Base-by-base conservation (phyloP, 2,329 filamentous ascomycete genomes). In the Neonectria magnoliae region DNA sequence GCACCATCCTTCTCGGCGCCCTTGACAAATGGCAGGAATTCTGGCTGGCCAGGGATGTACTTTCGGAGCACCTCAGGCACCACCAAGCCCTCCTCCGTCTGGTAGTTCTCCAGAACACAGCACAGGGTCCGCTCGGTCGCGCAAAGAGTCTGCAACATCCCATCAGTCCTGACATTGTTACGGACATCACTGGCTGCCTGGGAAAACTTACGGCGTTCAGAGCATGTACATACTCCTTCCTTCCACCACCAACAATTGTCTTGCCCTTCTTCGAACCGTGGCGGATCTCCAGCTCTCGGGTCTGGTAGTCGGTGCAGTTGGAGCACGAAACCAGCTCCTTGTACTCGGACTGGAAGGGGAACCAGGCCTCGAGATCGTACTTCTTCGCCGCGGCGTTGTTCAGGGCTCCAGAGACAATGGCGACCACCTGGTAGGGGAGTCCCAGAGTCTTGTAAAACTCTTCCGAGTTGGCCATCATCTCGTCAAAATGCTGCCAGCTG, bases 261-360 rank as follows among this genome's bases (percentile, higher is more conserved):
- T 74, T 74, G 56, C 71, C 68, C 68, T 74, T 92, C 87, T 98
- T 98, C 66, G 89, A 86, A 52, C 96, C 95, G 75, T 91, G 97
- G 64, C 96, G 89, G 73, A 99, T 97, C 80, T 98, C 95, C 13
- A 99, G 87, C 72, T 94, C 94, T 61, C 96, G 88, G 25, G 93
- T 94, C 84, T 99, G 96, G 84, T 98, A 98, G 79, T 98, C 95
- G 48, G 93, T 97, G 84, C 96, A 99, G 83, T 99, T 99, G 66
- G 93, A 97, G 87, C 94, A 97, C 20, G 93, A 97, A 55, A 98
- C 96, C 29, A 99, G 88, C 83, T 98, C 96, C 83, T 98, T 98
- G 87, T 98, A 99, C 81, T 98, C 96, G 74, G 92, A 92, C 80
- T 98, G 94, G 85, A 92, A 97, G 16, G 93, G 94, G 80, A 97